A percentile compares a stretch with the other conserved stretches of the same genome.
These are phyloP conservation scores for Elsinoe arachidis DNA, from an alignment of 2,329 filamentous ascomycete species.

Conservation along the genomic window DNA sequence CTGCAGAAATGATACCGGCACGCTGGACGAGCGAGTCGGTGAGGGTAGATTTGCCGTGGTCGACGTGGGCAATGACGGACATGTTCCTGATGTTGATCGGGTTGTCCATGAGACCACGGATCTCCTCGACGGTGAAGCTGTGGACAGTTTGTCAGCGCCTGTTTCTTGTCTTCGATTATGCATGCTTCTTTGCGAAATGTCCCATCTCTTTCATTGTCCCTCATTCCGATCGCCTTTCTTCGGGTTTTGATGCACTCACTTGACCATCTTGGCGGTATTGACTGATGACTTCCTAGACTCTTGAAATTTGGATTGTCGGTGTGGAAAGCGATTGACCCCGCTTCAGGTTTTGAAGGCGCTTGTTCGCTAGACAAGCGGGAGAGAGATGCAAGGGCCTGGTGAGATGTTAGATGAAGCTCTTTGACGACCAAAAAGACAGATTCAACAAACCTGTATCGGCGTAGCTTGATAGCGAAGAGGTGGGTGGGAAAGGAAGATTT, in stretches of 20 bases:
- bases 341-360: conserved; percentile 20
- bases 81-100: conserved; percentile 78
- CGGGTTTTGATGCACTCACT: conserved; percentile 58
- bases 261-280: conserved; percentile 97
- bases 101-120: conserved; percentile 71
- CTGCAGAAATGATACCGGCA: conserved; percentile 97
- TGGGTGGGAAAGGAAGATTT: conserved; percentile 9
- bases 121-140: conserved; percentile 98
- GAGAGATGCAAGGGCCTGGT: conserved; percentile 8
- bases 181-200: neutral
- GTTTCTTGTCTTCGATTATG: neutral
- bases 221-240: neutral
- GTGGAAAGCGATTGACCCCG: conserved; percentile 19
- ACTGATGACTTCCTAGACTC: conserved; percentile 19
- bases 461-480: conserved; percentile 10
- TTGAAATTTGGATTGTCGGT: conserved; percentile 17
- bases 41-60: conserved; percentile 99
- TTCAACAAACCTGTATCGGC: conserved; percentile 10
- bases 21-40: conserved; percentile 99
- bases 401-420: conserved; percentile 7
- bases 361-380: conserved; percentile 9
- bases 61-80: conserved; percentile 99
- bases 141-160: conserved; percentile 42
- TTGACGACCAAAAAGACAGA: neutral
- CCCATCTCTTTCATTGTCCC: neutral